Conservation (phyloP, 2,329 filamentous ascomycete genomes). For the Microdochium nivale region DNA sequence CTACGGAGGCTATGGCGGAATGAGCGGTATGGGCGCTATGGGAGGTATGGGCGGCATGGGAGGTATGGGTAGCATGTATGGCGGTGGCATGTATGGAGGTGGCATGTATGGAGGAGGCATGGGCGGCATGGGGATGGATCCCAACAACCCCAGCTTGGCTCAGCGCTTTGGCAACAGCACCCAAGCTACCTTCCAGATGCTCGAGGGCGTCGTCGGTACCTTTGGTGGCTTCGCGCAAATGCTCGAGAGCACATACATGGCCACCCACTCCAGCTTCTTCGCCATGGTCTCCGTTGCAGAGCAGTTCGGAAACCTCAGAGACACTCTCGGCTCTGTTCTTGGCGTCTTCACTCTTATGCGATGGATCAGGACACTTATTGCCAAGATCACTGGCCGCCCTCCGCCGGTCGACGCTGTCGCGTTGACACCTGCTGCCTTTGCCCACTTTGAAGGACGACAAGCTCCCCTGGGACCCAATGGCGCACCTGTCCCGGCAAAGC, state of each 20-base stretch:
- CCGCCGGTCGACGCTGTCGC: constrained; percentile 79
- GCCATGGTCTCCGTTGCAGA: constrained; percentile 98
- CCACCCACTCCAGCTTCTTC: constrained; percentile 96
- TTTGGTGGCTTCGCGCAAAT: constrained; percentile 98
- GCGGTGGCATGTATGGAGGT: constrained; percentile 26
- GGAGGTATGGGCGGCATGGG: constrained; percentile 22
- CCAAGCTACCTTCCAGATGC: constrained; percentile 94
- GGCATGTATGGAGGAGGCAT: constrained; percentile 23
- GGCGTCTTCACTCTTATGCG: constrained; percentile 94
- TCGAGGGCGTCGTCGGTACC: constrained; percentile 91
- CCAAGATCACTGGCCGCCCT: constrained; percentile 86
- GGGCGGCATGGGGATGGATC: constrained; percentile 42
- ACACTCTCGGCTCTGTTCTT: constrained; percentile 85
- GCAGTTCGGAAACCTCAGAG: constrained; percentile 87
- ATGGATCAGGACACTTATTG: constrained; percentile 86
- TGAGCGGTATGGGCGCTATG: constrained; percentile 29
- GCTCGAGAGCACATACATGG: constrained; percentile 99
- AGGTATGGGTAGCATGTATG: constrained; percentile 28
- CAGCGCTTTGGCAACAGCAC: constrained; percentile 92
- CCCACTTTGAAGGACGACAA: constrained; percentile 70
- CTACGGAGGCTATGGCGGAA: constrained; percentile 27
- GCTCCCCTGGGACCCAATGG: constrained; percentile 45
- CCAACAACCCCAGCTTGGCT: constrained; percentile 89
- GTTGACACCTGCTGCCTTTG: constrained; percentile 85
- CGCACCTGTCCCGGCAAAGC: constrained; percentile 55